Base-by-base conservation (phyloP, 106 monocot genomes). In the Gastrodia elata region DNA sequence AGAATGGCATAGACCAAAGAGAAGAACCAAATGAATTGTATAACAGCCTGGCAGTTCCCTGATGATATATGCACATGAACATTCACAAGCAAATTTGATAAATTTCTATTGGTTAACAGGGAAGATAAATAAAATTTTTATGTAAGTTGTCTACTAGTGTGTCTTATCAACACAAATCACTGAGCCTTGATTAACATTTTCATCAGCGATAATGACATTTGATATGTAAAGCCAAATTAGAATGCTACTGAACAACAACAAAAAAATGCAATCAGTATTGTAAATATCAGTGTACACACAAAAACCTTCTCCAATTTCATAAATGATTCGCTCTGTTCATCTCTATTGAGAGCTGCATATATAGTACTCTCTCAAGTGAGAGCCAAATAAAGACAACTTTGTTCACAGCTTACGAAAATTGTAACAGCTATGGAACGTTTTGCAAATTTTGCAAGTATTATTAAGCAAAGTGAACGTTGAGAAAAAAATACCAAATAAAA, bases 31-130 rank as follows among this genome's bases (percentile, higher is more conserved):
- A 98, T 43, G 97, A 86, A 71, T 91, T 98, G 65, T 80, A 87
- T 90, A 98, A 84, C 80, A 93, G 73, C 71, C 97, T 74, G 39
- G 88, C 88, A 68, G 93, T 93, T 77, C 97, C 97, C 97, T 98
- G 84, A 75, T 43, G 57, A 83, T 36, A 56, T 38, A 71, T 71
- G 70, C 38, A 74, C 43, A 70, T 25, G 37, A 55, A 8, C 72
- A 73, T 59, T 57, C 24, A 59, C 11, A 69, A 25, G 69, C 39
- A 40, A 2, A 27, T 9, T 26, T 69, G 35, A 39, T n/a, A 26
- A 69, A 69, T 69, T 22, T 69, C 22, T 5, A 52, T 52, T 69
- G 24, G 6, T 40, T 20, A 39, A 67, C n/a, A 4, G 14, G 67
- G 24, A 38, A 67, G 37, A 38, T 38, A 7, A 14, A 15, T 27